Conservation (phyloP, 129 eudicot species). For the Saussurea involucrata region DNA sequence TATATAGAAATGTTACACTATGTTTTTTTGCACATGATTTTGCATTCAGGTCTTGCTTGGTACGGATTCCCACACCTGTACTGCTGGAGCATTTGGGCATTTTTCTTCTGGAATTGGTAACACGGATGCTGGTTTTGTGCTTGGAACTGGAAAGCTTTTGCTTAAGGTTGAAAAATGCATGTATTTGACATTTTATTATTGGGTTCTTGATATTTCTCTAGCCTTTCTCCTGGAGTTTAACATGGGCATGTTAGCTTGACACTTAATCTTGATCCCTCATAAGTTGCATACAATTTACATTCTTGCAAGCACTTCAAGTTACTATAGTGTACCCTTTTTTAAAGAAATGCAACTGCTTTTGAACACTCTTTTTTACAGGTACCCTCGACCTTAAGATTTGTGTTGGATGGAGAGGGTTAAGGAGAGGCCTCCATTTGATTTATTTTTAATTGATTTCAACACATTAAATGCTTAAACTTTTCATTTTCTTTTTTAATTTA, state of each 20-base stretch:
- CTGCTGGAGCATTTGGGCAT: slow-evolving; percentile 99
- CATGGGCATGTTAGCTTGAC: not conserved
- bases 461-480: too few species aligned
- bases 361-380: slow-evolving; percentile 47
- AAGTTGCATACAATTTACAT: too few species aligned
- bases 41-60: slow-evolving; percentile 77
- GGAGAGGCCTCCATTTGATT: too few species aligned
- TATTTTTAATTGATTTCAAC: too few species aligned
- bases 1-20: not conserved
- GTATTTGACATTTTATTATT: not conserved
- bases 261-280: not conserved
- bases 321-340: not conserved
- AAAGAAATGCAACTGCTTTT: not conserved
- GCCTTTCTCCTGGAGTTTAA: not conserved
- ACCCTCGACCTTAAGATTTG: slow-evolving; percentile 95
- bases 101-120: slow-evolving; percentile 94
- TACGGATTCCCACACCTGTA: slow-evolving; percentile 97
- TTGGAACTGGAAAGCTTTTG: slow-evolving; percentile 94
- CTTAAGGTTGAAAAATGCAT: slow-evolving; percentile 63
- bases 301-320: too few species aligned
- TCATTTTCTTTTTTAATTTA: too few species aligned
- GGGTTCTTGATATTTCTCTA: not conserved
- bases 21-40: not conserved
- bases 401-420: slow-evolving; percentile 98
- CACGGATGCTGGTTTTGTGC: slow-evolving; percentile 94